These are phyloP conservation scores for Cardiosporidium cionae DNA, from an alignment of 169 alveolate genomes.

Conservation along the genomic window DNA sequence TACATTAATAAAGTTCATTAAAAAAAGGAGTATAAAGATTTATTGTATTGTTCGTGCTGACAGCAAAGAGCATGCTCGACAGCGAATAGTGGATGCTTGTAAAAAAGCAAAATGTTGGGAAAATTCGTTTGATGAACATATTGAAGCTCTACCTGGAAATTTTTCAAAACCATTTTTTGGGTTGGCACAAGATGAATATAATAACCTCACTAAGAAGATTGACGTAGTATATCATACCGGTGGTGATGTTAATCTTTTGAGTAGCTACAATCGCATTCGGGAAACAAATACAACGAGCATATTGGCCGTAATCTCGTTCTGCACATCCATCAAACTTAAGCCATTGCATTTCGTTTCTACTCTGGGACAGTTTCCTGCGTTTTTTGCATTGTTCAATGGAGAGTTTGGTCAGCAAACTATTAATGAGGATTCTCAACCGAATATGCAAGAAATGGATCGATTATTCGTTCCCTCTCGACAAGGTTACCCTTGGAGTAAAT, in stretches of 20 bases:
- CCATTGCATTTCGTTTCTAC: constrained; percentile 44
- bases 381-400: constrained; percentile 22
- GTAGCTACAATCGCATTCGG: constrained; percentile 28
- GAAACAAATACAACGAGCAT: constrained; percentile 33
- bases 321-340: constrained; percentile 27
- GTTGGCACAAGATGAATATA: constrained; percentile 20
- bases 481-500: constrained; percentile 51
- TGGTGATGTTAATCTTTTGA: constrained; percentile 38
- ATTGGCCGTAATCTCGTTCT: constrained; percentile 15
- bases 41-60: constrained; percentile 39
- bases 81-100: constrained; percentile 31
- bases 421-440: constrained; percentile 8
- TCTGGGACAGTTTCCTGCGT: constrained; percentile 42
- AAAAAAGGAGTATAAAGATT: constrained; percentile 2
- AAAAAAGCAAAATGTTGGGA: constrained; percentile 38
- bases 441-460: constrained; percentile 29
- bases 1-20: neutral
- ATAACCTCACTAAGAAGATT: constrained; percentile 14
- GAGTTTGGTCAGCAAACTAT: neutral
- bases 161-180: constrained; percentile 28
- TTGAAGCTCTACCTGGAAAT: constrained; percentile 39
- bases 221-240: constrained; percentile 46
- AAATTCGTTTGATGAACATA: constrained; percentile 7
- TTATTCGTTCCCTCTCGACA: constrained; percentile 40
- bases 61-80: constrained; percentile 11